Evolutionary conservation across 139 green algal genomes (phyloP).

Genomic region (Zygnema circumcarinatum): DNA sequence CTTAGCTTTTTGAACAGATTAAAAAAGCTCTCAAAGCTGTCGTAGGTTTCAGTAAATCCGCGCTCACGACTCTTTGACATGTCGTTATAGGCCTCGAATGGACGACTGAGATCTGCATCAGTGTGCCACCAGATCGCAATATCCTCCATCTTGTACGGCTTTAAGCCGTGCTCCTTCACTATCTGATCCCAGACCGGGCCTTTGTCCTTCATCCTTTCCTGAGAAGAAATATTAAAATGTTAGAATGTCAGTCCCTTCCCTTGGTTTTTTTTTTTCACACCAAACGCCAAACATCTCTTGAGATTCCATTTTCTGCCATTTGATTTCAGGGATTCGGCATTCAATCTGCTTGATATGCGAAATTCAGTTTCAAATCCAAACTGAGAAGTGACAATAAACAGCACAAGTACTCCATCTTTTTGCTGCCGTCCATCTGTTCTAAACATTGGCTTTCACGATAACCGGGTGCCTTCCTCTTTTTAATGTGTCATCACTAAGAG

Average conservation of each 20-base stretch:
- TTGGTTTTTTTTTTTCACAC: not conserved
- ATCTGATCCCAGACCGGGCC: slow-evolving; percentile 20
- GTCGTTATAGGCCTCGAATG: slow-evolving; percentile 9
- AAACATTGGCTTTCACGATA: no score
- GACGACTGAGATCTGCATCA: not conserved
- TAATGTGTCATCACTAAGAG: no score
- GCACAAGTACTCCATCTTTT: not conserved
- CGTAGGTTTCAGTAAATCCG: slow-evolving; percentile 2
- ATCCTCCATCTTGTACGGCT: slow-evolving; percentile 16
- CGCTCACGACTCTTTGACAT: slow-evolving; percentile 9
- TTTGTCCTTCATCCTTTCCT: slow-evolving; percentile 29
- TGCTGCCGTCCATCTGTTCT: no score
- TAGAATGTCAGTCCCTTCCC: not conserved
- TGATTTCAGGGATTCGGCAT: not conserved
- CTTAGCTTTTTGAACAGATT: not conserved
- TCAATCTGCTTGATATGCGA: not conserved
- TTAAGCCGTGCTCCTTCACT: slow-evolving; percentile 28
- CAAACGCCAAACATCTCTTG: not conserved
- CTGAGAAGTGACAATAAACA: not conserved
- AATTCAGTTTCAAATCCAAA: slow-evolving; percentile 3
- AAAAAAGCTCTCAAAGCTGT: not conserved
- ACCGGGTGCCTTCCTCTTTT: no score
- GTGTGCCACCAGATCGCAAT: slow-evolving; percentile 10
- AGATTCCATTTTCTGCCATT: not conserved
- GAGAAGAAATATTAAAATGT: not conserved